Conservation (phyloP, 345 rosid genomes). For the Pugionium dolabratum region DNA sequence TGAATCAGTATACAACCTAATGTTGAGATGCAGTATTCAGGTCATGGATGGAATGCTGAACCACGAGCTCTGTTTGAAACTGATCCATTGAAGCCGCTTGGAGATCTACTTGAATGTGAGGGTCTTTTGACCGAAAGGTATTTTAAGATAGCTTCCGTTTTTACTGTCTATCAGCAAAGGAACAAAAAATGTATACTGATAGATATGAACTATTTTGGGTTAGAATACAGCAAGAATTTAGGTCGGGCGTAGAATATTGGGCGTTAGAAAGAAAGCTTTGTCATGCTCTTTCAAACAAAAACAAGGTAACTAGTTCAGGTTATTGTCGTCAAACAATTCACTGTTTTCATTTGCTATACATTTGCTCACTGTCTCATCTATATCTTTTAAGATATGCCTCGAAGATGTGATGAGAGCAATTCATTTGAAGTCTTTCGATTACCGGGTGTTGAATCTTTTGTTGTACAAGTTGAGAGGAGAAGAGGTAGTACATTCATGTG, state of each 20-base stretch:
- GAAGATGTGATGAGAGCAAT: slow-evolving; percentile 79
- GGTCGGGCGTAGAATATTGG: slow-evolving; percentile 81
- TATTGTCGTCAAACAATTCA: slow-evolving; percentile 7
- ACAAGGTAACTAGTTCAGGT: slow-evolving; percentile 46
- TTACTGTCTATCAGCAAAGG: slow-evolving; percentile 1
- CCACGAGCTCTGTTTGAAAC: slow-evolving; percentile 40
- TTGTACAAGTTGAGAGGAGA: slow-evolving; percentile 72
- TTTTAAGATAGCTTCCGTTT: neutral
- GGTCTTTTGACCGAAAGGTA: slow-evolving; percentile 74
- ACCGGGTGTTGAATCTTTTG: slow-evolving; percentile 79
- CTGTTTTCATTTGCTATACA: neutral
- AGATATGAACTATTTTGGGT: slow-evolving; percentile 21
- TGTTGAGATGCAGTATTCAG: slow-evolving; percentile 44
- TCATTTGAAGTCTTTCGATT: slow-evolving; percentile 85
- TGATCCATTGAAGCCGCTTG: slow-evolving; percentile 61
- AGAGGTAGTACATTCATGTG: slow-evolving; percentile 47
- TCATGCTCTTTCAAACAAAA: slow-evolving; percentile 50
- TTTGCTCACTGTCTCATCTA: neutral
- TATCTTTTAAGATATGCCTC: slow-evolving; percentile 45
- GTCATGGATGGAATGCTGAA: slow-evolving; percentile 36
- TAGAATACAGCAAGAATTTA: slow-evolving; percentile 71
- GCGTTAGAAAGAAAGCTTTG: slow-evolving; percentile 88
- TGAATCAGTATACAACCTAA: slow-evolving; percentile 21
- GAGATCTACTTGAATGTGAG: slow-evolving; percentile 50
- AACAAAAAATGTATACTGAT: slow-evolving; percentile 18